Evolutionary conservation across 2,329 filamentous ascomycete genomes (phyloP), one percentile per base, ranked within the genome.

Genomic region (Delphinella strobiligena): DNA sequence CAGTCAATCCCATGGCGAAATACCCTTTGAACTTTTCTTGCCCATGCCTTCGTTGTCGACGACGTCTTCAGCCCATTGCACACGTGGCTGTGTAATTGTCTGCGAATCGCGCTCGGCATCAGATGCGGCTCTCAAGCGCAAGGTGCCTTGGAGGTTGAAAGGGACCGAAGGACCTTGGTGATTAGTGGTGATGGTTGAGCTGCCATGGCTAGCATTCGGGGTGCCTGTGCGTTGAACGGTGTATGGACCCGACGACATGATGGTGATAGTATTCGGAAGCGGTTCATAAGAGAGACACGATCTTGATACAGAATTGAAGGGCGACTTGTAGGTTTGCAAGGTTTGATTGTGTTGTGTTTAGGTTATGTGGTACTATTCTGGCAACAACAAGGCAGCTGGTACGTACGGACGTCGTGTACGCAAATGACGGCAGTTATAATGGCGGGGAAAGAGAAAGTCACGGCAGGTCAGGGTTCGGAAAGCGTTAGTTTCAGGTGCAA

Each of bases 11-110:
- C 33, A 10, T 18, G 19, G 22, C 18, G n/a, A 36, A 9, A 34
- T 60, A 89, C 86, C 84, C 75, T 98, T 98, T 14, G 85, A 93
- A 48, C 78, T 89, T 66, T 96, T 98, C 62, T 84, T 83, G 5
- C 87, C 87, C 60, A 96, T 72, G 3, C 86, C 86, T 62, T 98
- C 91, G 55, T 98, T 98, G 62, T 98, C 88, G 2, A 98, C 71
- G 5, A 95, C 88, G 54, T 85, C 82, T 54, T 91, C 84, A 5
- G 86, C 86, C 91, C 91, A 98, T 60, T 83, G 80, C 41, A 98
- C 91, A 36, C 76, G 77, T 38, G 80, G 71, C 14, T 66, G 60
- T 38, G 64, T 55, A 12, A 12, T 12, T 12, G 22, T 27, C 7
- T 27, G 7, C 7, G 22, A 7, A 12, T 54, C 49, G 0, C 60